phyloP scores from a whole-genome alignment of 2,329 filamentous ascomycete species.

The Aspergillus japonicus region DNA sequence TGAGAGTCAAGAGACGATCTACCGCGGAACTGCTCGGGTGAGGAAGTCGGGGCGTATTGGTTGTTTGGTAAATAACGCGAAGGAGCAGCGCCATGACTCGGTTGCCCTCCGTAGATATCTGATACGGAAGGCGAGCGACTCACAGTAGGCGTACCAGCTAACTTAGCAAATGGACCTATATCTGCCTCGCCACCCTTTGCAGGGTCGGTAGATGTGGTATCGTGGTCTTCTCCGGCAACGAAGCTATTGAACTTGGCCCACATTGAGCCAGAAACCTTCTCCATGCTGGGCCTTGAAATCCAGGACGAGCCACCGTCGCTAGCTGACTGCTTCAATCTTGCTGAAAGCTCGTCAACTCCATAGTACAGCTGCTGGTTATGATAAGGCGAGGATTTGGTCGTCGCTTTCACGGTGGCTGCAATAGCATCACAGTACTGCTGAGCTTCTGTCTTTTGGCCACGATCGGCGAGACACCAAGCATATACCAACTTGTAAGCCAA shows the following conservation, averaged over 20 bases:
- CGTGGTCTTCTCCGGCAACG: conserved; percentile 83
- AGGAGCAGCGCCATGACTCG: conserved; percentile 32
- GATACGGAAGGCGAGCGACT: conserved; percentile 72
- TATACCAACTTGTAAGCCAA: conserved; percentile 90
- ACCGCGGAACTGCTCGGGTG: conserved; percentile 52
- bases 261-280: conserved; percentile 87
- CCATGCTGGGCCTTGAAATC: conserved; percentile 94
- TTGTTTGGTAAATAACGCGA: conserved; percentile 47
- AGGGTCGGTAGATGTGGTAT: conserved; percentile 59
- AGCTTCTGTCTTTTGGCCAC: conserved; percentile 77
- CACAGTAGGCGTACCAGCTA: conserved; percentile 71
- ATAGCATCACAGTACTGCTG: conserved; percentile 90
- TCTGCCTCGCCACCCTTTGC: conserved; percentile 59
- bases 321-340: conserved; percentile 79
- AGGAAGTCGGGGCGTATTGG: conserved; percentile 50
- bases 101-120: conserved; percentile 65
- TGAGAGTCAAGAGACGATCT: conserved; percentile 52
- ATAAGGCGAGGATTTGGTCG: conserved; percentile 82
- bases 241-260: conserved; percentile 96
- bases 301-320: conserved; percentile 79
- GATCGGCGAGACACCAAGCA: conserved; percentile 78
- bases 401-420: conserved; percentile 69
- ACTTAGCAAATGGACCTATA: conserved; percentile 76
- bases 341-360: conserved; percentile 78
- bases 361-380: conserved; percentile 73